Conservation (phyloP, 495 filamentous ascomycete species). For the Xylaria flabelliformis region DNA sequence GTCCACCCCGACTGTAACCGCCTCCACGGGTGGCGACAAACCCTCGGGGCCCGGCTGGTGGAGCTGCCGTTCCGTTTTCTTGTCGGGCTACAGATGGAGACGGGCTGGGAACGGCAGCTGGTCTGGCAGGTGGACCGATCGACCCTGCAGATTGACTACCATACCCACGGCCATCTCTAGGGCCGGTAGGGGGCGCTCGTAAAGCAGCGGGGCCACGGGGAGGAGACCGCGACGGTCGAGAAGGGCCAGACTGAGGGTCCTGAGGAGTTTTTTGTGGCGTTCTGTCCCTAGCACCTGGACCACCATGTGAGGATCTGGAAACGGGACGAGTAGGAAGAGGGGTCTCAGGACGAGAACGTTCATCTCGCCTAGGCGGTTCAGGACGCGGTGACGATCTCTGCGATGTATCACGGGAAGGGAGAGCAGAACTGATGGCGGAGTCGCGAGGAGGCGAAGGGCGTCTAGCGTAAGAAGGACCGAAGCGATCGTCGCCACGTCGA, state of each 20-base stretch:
- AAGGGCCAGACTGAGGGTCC: conserved; percentile 36
- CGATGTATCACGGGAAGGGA: conserved; percentile 52
- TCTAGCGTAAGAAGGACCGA: conserved; percentile 43
- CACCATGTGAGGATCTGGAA: conserved; percentile 38
- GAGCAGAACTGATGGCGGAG: conserved; percentile 49
- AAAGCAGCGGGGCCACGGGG: conserved; percentile 56
- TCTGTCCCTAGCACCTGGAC: conserved; percentile 36
- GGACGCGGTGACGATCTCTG: conserved; percentile 53
- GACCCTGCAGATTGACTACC: conserved; percentile 41
- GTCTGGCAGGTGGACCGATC: conserved; percentile 42
- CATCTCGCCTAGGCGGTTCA: conserved; percentile 47
- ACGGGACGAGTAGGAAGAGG: conserved; percentile 43
- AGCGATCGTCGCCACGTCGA: conserved; percentile 52
- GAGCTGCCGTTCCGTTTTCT: conserved; percentile 45
- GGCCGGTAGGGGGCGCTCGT: conserved; percentile 54
- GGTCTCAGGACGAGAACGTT: conserved; percentile 50
- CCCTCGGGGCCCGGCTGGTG: conserved; percentile 54
- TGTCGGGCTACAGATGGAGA: conserved; percentile 42
- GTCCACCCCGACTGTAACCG: conserved; percentile 46
- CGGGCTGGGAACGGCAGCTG: conserved; percentile 31
- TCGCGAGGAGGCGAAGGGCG: conserved; percentile 52
- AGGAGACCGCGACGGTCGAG: conserved; percentile 43
- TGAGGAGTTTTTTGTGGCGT: conserved; percentile 33
- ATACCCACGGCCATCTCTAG: conserved; percentile 47
- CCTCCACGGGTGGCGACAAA: conserved; percentile 49